Percentiles rank a stretch among this genome's conserved stretches.
Evolutionary conservation across 192 early-diverging fungal species (phyloP).

Genomic region (Gryganskiella cystojenkinii): DNA sequence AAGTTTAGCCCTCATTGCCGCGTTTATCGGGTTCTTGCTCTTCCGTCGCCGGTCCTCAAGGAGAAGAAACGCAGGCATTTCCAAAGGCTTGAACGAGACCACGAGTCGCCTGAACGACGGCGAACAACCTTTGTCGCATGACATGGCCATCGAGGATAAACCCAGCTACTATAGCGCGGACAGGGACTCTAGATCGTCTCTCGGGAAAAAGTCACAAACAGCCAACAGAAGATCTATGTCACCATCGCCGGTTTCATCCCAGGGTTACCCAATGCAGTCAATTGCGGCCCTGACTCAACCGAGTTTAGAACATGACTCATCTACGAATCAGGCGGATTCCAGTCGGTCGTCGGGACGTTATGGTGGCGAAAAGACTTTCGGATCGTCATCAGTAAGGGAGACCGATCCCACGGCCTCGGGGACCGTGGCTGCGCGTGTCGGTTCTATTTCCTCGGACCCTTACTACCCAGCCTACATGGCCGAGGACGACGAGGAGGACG

Average conservation of each 20-base stretch:
- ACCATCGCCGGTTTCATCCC: too few species aligned
- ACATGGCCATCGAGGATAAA: constrained; percentile 27
- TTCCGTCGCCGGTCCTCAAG: constrained; percentile 18
- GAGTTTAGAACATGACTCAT: constrained; percentile 4
- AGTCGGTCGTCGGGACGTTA: constrained; percentile 31
- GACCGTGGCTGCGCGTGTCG: constrained; percentile 15
- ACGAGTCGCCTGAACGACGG: constrained; percentile 10
- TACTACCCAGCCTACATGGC: constrained; percentile 48
- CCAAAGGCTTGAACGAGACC: background rate
- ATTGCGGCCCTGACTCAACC: constrained; percentile 10
- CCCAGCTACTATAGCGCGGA: constrained; percentile 13
- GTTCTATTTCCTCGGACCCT: constrained; percentile 38
- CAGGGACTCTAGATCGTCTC: constrained; percentile 25
- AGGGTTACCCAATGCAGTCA: constrained; percentile 35
- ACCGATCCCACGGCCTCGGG: constrained; percentile 8
- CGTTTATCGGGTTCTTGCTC: constrained; percentile 43
- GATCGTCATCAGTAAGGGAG: background rate
- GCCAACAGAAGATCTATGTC: background rate
- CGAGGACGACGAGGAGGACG: constrained; percentile 54
- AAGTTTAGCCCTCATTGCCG: constrained; percentile 53
- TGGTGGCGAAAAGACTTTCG: background rate
- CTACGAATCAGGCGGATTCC: constrained; percentile 13
- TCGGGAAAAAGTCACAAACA: constrained; percentile 5
- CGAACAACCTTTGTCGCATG: constrained; percentile 14
- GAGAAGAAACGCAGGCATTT: background rate